phyloP scores from a whole-genome alignment of 163 green algal species.

The Chloroidium sp. region DNA sequence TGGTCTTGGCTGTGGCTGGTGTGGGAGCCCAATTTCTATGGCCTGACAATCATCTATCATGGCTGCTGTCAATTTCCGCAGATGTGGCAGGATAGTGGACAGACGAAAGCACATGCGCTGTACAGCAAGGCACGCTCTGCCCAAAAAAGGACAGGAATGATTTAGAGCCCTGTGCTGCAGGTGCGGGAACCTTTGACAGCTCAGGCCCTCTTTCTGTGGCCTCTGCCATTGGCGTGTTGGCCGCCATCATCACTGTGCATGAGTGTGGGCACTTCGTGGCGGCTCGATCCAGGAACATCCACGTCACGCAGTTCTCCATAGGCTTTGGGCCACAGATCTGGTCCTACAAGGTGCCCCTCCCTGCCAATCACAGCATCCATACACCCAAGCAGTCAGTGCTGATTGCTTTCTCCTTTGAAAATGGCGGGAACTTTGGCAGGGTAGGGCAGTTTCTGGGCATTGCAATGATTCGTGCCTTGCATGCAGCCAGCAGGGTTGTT shows the following conservation, averaged over 20 bases:
- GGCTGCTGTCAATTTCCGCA: neutral
- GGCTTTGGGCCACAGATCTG: conserved; percentile 86
- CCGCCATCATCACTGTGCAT: conserved; percentile 79
- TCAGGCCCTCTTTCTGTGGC: conserved; percentile 50
- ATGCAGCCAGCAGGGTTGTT: too few species aligned
- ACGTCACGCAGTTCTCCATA: conserved; percentile 91
- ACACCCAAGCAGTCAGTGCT: too few species aligned
- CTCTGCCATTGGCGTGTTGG: conserved; percentile 72
- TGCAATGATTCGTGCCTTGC: too few species aligned
- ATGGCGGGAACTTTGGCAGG: too few species aligned
- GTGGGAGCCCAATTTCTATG: too few species aligned
- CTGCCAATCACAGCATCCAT: neutral
- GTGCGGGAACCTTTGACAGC: conserved; percentile 38
- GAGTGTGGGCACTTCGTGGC: conserved; percentile 90
- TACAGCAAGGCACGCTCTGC: neutral
- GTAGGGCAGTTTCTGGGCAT: too few species aligned
- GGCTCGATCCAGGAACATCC: conserved; percentile 72
- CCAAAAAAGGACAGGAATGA: too few species aligned
- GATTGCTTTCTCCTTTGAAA: too few species aligned
- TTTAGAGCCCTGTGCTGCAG: neutral
- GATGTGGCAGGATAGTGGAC: neutral
- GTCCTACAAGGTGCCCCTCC: conserved; percentile 51
- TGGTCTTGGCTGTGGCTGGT: too few species aligned
- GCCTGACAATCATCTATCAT: too few species aligned
- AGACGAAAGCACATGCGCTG: too few species aligned